These are phyloP conservation scores for Anethum foeniculum DNA, from an alignment of 140 eudicot species.

Conservation along the genomic window DNA sequence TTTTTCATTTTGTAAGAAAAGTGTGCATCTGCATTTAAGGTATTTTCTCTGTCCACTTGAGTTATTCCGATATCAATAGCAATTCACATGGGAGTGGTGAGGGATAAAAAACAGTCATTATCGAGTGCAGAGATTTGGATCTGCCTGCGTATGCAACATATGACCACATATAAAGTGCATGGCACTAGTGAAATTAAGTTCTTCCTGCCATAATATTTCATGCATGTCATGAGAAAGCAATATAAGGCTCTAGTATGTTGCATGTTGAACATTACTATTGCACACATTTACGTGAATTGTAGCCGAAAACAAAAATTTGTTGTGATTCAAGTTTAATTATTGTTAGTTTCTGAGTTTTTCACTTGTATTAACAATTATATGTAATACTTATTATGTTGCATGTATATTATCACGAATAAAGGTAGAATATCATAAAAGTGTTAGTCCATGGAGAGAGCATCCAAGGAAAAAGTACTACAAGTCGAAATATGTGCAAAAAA, in stretches of 20 bases:
- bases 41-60: conserved; percentile 37
- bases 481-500: too few relatives aligned
- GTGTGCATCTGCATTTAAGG: not conserved
- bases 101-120: conserved; percentile 47
- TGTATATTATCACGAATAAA: too few relatives aligned
- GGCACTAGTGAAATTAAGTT: not conserved
- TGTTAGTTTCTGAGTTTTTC: too few relatives aligned
- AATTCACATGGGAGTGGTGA: conserved; percentile 63
- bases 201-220: not conserved
- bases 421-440: too few relatives aligned
- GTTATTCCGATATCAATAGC: conserved; percentile 60
- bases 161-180: not conserved
- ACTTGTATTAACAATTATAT: too few relatives aligned
- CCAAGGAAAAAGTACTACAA: too few relatives aligned
- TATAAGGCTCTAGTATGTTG: not conserved
- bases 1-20: not conserved
- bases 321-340: too few relatives aligned
- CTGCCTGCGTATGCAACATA: conserved; percentile 35
- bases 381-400: too few relatives aligned
- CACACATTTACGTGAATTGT: not conserved
- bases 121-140: conserved; percentile 42
- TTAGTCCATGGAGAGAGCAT: too few relatives aligned
- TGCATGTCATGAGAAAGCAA: not conserved
- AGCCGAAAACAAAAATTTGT: too few relatives aligned
- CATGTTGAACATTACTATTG: not conserved